Base-by-base conservation (phyloP, 2,329 filamentous ascomycete species). In the Hypoxylon sp. region DNA sequence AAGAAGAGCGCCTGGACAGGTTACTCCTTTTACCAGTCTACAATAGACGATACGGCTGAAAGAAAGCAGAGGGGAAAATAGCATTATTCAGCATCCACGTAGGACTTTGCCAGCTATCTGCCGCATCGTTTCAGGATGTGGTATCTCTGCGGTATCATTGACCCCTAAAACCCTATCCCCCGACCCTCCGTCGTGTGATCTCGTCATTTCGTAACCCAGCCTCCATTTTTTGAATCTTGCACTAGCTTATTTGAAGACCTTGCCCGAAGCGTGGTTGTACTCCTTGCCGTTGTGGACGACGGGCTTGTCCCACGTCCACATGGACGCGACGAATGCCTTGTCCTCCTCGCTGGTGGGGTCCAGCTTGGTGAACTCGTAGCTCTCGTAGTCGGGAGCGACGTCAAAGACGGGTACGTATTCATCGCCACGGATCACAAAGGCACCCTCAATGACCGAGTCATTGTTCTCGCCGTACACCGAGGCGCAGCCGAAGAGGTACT, bases 321-420 rank as follows among this genome's bases (percentile, higher is more conserved):
- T 83, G 75, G 90, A 87, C 74, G 95, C 87, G 73, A 99, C 83
- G 76, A 90, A 93, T 76, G 90, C 88, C 75, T 84, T 87, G 85
- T 98, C 91, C 78, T 93, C 92, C 52, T 84, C 77, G 77, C 91
- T 97, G 77, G 79, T 86, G 75, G 87, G 89, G 84, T 99, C 94
- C 72, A 99, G 92, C 89, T 97, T 98, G 78, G 81, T 89, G 88
- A 98, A 98, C 70, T 85, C 79, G 86, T 98, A 99, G 83, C 90
- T 94, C 87, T 99, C 95, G 78, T 85, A 92, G 81, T 99, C 95
- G 72, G 95, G 95, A 74, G 94, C 95, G 72, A 99, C 95, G 71
- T 98, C 91, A 77, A 99, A 97, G 72, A 92, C 95, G 62, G 91
- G 90, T 49, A 83, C 71, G 77, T 84, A 86, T 21, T 99, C 91